phyloP scores from a whole-genome alignment of 31 red algal genomes.

The Endocladia muricata region DNA sequence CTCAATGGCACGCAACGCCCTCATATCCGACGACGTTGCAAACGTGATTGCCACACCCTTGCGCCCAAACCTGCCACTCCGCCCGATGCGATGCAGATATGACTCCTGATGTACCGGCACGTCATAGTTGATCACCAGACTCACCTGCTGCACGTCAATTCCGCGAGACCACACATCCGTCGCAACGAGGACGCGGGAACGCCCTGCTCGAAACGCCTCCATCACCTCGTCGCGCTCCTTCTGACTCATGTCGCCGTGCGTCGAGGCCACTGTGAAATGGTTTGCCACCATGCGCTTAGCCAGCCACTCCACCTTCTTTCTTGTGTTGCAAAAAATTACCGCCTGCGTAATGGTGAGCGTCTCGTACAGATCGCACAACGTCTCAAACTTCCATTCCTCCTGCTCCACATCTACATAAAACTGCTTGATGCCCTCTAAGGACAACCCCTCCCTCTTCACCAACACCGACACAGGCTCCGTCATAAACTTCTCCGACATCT shows the following conservation, averaged over 20 bases:
- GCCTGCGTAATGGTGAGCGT: constrained; percentile 90
- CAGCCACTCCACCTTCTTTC: constrained; percentile 88
- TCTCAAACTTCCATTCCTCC: constrained; percentile 98
- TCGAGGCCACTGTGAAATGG: constrained; percentile 68
- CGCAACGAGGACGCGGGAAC: constrained; percentile 73
- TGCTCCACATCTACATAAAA: constrained; percentile 92
- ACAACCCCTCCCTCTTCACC: constrained; percentile 83
- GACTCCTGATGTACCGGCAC: constrained; percentile 67
- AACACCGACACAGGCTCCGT: constrained; percentile 85
- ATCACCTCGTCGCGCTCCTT: constrained; percentile 75
- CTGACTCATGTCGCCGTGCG: constrained; percentile 88
- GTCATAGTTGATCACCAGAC: constrained; percentile 86
- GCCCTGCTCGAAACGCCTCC: constrained; percentile 69
- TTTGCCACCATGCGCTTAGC: constrained; percentile 67
- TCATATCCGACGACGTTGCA: constrained; percentile 62
- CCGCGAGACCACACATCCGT: constrained; percentile 91
- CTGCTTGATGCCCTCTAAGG: constrained; percentile 79
- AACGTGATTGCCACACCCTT: constrained; percentile 95
- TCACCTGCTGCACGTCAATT: constrained; percentile 92
- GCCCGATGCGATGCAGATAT: constrained; percentile 91
- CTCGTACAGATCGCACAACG: constrained; percentile 93
- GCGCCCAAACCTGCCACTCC: constrained; percentile 84
- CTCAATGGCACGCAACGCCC: constrained; percentile 77
- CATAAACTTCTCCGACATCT: constrained; percentile 87
- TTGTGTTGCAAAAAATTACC: constrained; percentile 87